These are phyloP conservation scores for Apiotrichum mycotoxinovorans DNA, from an alignment of 1,284 basidiomycete genomes.

Conservation along the genomic window DNA sequence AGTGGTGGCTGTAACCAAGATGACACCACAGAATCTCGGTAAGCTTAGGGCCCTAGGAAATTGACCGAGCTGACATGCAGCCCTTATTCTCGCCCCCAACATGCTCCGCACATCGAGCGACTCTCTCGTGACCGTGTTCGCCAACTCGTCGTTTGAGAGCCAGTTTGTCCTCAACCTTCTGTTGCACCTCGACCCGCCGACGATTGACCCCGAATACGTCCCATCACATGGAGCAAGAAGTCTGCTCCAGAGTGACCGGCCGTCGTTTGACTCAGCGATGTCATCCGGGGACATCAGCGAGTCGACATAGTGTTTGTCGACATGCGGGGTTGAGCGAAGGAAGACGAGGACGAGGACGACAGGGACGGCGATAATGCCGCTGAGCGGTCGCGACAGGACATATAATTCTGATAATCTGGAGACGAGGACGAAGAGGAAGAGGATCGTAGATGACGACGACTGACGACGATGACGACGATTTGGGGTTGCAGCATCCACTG, in stretches of 20 bases:
- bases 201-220: conserved; percentile 65
- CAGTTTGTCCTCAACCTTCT: conserved; percentile 79
- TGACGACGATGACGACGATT: too few relatives aligned
- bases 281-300: not conserved
- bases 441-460: not conserved
- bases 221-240: conserved; percentile 22
- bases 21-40: conserved; percentile 58
- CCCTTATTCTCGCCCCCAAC: conserved; percentile 82
- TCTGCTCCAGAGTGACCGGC: not conserved
- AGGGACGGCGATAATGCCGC: not conserved
- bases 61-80: conserved; percentile 13
- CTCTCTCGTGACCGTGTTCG: conserved; percentile 77
- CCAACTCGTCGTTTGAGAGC: conserved; percentile 83
- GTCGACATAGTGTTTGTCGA: not conserved
- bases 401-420: not conserved
- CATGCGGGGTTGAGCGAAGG: not conserved
- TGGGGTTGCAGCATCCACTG: too few relatives aligned
- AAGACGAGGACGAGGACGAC: not conserved
- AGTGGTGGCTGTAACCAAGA: conserved; percentile 70
- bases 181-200: conserved; percentile 68
- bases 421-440: not conserved
- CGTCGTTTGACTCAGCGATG: conserved; percentile 6
- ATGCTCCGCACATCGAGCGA: conserved; percentile 75
- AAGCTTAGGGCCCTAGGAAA: conserved; percentile 6
- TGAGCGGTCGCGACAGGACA: not conserved